Base-by-base conservation (phyloP, 2,329 filamentous ascomycete species). In the Aureobasidium sp. region DNA sequence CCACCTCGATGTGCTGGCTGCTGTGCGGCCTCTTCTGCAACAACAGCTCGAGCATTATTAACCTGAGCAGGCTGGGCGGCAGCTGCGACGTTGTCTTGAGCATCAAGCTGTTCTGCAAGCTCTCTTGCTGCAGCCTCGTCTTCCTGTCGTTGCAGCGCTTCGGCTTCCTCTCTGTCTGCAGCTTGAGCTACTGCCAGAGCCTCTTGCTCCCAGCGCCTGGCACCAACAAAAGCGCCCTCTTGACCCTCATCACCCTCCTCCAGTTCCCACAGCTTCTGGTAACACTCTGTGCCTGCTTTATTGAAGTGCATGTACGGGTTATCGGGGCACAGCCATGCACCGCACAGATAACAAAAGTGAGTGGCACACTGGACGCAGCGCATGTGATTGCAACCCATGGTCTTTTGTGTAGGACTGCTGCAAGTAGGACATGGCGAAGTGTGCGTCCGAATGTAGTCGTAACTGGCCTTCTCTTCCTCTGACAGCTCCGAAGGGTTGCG, bases 311-410 rank as follows among this genome's bases (percentile, higher is more conserved):
- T 77, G 70, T 97, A 97, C 1, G 92, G 92, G 67, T 96, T 94
- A n/a, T 77, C 79, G 0, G 89, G 84, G 61, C 87, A 83, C 45
- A 99, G 81, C 89, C 90, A 97, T n/a, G 86, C 82, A 0, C 88
- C 88, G 71, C 94, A 97, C 1, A 97, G 82, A 68, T 97, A 97
- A 77, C 94, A 99, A 72, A 97, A 97, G 73, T 97, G 93, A 2
- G 90, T 89, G 57, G 87, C 81, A 78, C 94, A 99, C 65, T 90
- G 86, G 73, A 88, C 90, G 75, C 93, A 97, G 54, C 87, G 89
- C 91, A 97, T 97, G 75, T 97, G 92, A 74, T 97, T 97, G 79
- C 94, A 99, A 42, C 94, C 94, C 70, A 90, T 86, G 1, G 88
- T 90, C 79, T 99, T 99, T 72, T 96, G 90, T 27, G 87, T 88